Percentiles rank a stretch among this genome's conserved stretches.
Conservation (phyloP, 1,284 basidiomycete species). For the Chondrostereum purpureum region DNA sequence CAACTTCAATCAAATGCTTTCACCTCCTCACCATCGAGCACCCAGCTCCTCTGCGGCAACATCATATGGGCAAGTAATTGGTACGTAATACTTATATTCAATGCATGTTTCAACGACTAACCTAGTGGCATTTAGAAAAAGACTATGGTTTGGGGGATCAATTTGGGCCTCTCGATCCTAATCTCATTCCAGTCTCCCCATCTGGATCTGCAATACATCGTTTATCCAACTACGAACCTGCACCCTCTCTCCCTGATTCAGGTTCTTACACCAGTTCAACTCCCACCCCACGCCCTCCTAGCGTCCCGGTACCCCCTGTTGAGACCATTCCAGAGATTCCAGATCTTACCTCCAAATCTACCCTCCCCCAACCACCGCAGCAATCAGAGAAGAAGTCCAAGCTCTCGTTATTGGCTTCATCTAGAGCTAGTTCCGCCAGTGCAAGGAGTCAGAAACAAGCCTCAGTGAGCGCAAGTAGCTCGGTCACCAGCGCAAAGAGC, state of each 20-base stretch:
- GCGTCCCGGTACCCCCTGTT: constrained; percentile 35
- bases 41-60: constrained; percentile 40
- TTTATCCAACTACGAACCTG: constrained; percentile 53
- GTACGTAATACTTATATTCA: constrained; percentile 22
- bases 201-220: constrained; percentile 67
- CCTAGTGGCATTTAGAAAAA: background rate
- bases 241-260: constrained; percentile 45
- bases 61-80: constrained; percentile 58
- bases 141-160: background rate
- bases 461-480: too few species aligned
- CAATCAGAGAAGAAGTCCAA: constrained; percentile 49
- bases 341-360: constrained; percentile 44
- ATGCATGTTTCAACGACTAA: background rate
- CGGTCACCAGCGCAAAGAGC: too few species aligned
- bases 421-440: constrained; percentile 15
- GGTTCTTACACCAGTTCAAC: constrained; percentile 30
- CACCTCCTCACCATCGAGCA: constrained; percentile 31
- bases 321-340: constrained; percentile 53
- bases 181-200: constrained; percentile 56
- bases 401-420: constrained; percentile 56
- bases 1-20: constrained; percentile 25
- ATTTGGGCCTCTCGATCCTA: constrained; percentile 39
- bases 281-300: constrained; percentile 30
- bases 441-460: too few species aligned
- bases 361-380: constrained; percentile 20